Conservation (phyloP, 495 filamentous ascomycete species). For the Penicillium odoratum region DNA sequence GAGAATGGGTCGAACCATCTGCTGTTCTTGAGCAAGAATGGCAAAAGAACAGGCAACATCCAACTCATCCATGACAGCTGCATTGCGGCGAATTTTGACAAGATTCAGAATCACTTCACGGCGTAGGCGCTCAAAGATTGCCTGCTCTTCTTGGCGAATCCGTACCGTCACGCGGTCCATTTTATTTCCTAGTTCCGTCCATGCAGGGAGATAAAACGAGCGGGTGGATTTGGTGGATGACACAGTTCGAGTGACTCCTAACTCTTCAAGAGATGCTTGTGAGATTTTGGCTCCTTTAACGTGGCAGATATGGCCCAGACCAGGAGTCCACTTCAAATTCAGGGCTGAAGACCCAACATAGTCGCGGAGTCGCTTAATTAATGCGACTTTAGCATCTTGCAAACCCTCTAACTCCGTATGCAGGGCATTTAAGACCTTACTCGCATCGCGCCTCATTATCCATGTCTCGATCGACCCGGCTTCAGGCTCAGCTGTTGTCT, state of each 20-base stretch:
- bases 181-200: constrained; percentile 73
- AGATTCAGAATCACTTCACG: constrained; percentile 74
- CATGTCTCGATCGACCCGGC: constrained; percentile 59
- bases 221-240: constrained; percentile 79
- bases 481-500: constrained; percentile 32
- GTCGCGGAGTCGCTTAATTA: constrained; percentile 61
- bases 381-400: constrained; percentile 52
- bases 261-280: constrained; percentile 40
- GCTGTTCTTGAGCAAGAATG: constrained; percentile 68
- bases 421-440: constrained; percentile 58
- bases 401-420: constrained; percentile 65
- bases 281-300: constrained; percentile 77
- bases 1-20: constrained; percentile 70
- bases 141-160: constrained; percentile 78
- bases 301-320: constrained; percentile 85
- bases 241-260: constrained; percentile 58
- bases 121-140: constrained; percentile 68
- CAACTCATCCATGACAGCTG: constrained; percentile 83
- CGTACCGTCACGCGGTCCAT: constrained; percentile 72
- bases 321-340: constrained; percentile 79
- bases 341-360: constrained; percentile 54
- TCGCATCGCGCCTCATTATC: constrained; percentile 82
- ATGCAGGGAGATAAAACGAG: constrained; percentile 79
- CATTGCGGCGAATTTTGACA: constrained; percentile 82
- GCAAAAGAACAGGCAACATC: constrained; percentile 88